phyloP scores from a whole-genome alignment of 1,139 yeast genomes.

The Diutina ranongensis region DNA sequence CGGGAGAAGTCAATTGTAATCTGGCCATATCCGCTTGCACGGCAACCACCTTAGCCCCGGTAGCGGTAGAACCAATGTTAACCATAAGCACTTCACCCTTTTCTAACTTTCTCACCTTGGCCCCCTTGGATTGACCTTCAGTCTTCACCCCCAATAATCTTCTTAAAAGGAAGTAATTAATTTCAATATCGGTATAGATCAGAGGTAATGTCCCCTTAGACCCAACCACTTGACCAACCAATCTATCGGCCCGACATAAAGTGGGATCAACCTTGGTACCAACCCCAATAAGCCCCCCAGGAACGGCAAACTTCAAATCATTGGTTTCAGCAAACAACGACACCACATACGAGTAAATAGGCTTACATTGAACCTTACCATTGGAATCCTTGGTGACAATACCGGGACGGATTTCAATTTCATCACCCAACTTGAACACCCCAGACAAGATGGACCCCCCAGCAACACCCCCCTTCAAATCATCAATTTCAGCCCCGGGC shows the following conservation, averaged over 20 bases:
- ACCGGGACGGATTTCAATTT: constrained; percentile 98
- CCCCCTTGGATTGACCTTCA: constrained; percentile 89
- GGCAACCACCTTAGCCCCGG: constrained; percentile 97
- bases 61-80: constrained; percentile 97
- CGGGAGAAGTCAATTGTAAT: constrained; percentile 91
- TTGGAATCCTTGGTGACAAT: constrained; percentile 91
- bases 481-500: constrained; percentile 97
- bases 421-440: constrained; percentile 94
- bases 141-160: constrained; percentile 97
- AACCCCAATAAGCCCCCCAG: constrained; percentile 99
- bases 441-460: constrained; percentile 98
- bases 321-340: constrained; percentile 96
- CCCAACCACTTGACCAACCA: constrained; percentile 98
- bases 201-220: constrained; percentile 94
- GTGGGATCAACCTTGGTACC: constrained; percentile 99
- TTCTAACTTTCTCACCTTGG: constrained; percentile 90
- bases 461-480: constrained; percentile 98
- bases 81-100: constrained; percentile 97
- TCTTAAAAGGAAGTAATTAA: constrained; percentile 92
- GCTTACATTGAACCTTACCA: constrained; percentile 90
- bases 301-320: constrained; percentile 96
- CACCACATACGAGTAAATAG: constrained; percentile 88
- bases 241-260: constrained; percentile 96
- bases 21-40: constrained; percentile 99
- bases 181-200: constrained; percentile 93